Evolutionary conservation across 345 rosid species (phyloP).

Genomic region (Physaria fendleri): DNA sequence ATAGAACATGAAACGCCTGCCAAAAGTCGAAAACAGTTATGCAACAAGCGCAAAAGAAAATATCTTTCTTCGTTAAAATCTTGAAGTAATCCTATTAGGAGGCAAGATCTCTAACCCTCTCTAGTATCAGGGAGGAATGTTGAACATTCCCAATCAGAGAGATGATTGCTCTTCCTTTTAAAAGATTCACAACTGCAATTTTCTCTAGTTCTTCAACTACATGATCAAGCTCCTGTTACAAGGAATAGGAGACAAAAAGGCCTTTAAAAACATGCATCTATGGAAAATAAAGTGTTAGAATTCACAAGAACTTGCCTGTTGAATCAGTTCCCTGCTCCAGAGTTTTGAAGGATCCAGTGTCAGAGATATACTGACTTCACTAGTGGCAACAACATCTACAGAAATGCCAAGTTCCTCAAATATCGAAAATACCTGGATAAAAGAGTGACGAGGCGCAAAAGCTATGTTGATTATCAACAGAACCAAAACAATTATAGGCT

Average conservation of each 20-base stretch:
- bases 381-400: conserved; percentile 97
- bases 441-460: not conserved
- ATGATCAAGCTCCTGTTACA: conserved; percentile 90
- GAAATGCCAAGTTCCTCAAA: conserved; percentile 96
- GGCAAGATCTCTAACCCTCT: conserved; percentile 54
- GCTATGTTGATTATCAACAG: not conserved
- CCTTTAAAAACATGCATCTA: not conserved
- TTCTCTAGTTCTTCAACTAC: conserved; percentile 97
- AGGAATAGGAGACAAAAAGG: not conserved
- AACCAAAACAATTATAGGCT: not conserved
- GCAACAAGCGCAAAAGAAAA: conserved; percentile 14
- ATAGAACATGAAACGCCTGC: conserved; percentile 83
- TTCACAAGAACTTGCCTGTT: conserved; percentile 67
- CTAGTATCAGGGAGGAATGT: conserved; percentile 82
- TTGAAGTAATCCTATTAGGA: not conserved
- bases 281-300: not conserved
- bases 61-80: not conserved
- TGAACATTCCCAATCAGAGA: conserved; percentile 94
- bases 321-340: conserved; percentile 97
- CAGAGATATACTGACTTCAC: conserved; percentile 98
- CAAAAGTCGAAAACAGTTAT: not conserved
- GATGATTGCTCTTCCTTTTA: conserved; percentile 83
- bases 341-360: conserved; percentile 94
- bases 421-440: conserved; percentile 76
- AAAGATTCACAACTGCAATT: conserved; percentile 82